Evolutionary conservation across 2,329 filamentous ascomycete species (phyloP), one percentile per base, ranked within the genome.

Genomic region (Tolypocladium ophioglossoides): DNA sequence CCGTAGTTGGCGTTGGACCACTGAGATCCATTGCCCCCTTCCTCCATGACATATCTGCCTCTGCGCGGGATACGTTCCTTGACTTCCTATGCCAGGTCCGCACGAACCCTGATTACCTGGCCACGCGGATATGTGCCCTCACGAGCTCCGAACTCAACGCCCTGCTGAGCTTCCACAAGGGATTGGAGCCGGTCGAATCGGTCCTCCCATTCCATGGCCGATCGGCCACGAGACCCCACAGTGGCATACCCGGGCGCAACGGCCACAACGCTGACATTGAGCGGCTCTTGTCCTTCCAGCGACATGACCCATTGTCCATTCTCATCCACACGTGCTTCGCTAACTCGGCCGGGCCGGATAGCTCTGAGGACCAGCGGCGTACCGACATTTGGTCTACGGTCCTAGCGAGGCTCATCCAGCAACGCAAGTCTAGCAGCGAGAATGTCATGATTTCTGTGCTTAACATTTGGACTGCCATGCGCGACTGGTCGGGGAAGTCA

Each of bases 281-380:
- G 68, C 85, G 89, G 64, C 82, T 94, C 58, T 76, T 95, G 63
- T 91, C 89, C 52, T 95, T 96, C 67, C 90, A 96, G 71, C 81
- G 91, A 63, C 88, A 91, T 65, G 89, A 95, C 68, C 86, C 91
- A 11, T 76, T 96, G 51, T 91, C 89, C 57, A 85, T 87, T 55
- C 79, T 96, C 59, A 82, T 96, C 57, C 88, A 94, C 72, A 92
- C 90, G 61, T 87, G 89, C 67, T 96, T 95, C 77, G 89, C 89
- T 70, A 89, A 91, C 66, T 91, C 89, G 20, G 82, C 88, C 57
- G 88, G 87, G 32, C 86, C 87, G 50, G 86, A 91, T 70, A 90
- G 88, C 61, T 80, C 83, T 41, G 91, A 96, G 71, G 87, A 94
- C 68, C 79, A 82, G 58, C 79, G 88, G 64, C 82, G 90, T 61